Base-by-base conservation (phyloP, 108 stramenopile species). In the Pseudonitzschia multistriata region DNA sequence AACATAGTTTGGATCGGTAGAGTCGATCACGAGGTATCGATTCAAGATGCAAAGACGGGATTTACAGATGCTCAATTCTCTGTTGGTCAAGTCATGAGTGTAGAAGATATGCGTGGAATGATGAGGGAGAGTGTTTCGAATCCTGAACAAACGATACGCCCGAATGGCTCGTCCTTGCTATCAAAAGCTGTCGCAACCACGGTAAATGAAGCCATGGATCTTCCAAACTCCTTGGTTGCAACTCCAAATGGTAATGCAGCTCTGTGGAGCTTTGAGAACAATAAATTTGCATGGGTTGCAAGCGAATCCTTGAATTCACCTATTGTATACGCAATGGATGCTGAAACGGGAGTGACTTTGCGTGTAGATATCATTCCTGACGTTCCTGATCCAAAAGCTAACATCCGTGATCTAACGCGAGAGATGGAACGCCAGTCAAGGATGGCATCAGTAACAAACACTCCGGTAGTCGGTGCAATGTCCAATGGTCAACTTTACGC, bases 1-100 rank as follows among this genome's bases (percentile, higher is more conserved):
- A 76, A 87, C 56, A 74, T 92, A 61, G 80, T 95, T 27, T 95
- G 94, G 94, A 78, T 95, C 22, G 94, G 94, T n/a, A 64, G 91
- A 67, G 79, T 90, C 1, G 94, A 95, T 72, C 70, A 90, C 67
- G 62, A 74, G 0, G 82, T 95, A 21, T 79, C 83, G 0, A 82
- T 95, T 48, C 86, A 91, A 47, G 88, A 95, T 70, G 85, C 90
- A 47, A 67, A 73, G 56, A 82, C 82, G 33, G 87, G 87, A 25
- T 76, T 72, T 2, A 70, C 79, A 24, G 89, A 90, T 76, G 86
- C 85, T 11, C 71, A 87, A 77, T 90, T 90, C 66, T 84, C 88
- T 29, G 64, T 81, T 21, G 74, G 86, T 11, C 82, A 90, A 61
- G 70, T 93, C 22, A 66, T 87, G 52, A 80, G 83, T 67, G 85